phyloP scores from a whole-genome alignment of 345 rosid species.

The Cardamine occulta region DNA sequence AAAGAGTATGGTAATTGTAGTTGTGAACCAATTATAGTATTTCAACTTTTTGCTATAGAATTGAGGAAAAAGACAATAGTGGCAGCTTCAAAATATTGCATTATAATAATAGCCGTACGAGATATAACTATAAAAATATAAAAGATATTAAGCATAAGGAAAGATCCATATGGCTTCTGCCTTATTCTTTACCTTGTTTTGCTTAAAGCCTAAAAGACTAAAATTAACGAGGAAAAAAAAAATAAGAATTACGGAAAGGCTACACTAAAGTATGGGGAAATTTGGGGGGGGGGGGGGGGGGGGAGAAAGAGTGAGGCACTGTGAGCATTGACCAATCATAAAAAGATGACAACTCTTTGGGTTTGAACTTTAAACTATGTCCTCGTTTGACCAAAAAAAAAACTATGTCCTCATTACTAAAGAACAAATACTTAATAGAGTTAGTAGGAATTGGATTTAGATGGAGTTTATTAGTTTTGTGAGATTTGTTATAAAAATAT shows the following conservation, averaged over 20 bases:
- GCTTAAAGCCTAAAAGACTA: constrained; percentile 7
- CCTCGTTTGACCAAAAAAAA: too few species aligned
- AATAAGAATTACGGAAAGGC: constrained; percentile 11
- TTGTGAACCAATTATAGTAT: constrained; percentile 33
- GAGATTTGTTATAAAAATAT: not conserved
- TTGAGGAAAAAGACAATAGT: constrained; percentile 8
- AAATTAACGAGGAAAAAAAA: constrained; percentile 24
- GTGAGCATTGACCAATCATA: not conserved
- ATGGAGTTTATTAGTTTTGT: not conserved
- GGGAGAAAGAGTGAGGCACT: constrained; percentile 6
- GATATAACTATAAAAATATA: constrained; percentile 3
- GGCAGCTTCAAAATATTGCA: constrained; percentile 34
- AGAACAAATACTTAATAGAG: not conserved
- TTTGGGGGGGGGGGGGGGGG: constrained; percentile 6
- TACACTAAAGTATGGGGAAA: constrained; percentile 12
- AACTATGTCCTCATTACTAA: not conserved
- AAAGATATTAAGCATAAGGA: not conserved
- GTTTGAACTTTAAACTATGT: constrained; percentile 5
- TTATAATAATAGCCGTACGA: constrained; percentile 27
- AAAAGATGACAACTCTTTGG: not conserved
- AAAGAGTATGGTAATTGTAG: constrained; percentile 5
- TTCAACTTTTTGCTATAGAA: not conserved
- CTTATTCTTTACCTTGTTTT: constrained; percentile 22
- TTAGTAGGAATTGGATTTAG: not conserved
- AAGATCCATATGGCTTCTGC: constrained; percentile 14